These are phyloP conservation scores for Beauveria rudraprayagi DNA, from an alignment of 2,329 filamentous ascomycete genomes.

Conservation along the genomic window DNA sequence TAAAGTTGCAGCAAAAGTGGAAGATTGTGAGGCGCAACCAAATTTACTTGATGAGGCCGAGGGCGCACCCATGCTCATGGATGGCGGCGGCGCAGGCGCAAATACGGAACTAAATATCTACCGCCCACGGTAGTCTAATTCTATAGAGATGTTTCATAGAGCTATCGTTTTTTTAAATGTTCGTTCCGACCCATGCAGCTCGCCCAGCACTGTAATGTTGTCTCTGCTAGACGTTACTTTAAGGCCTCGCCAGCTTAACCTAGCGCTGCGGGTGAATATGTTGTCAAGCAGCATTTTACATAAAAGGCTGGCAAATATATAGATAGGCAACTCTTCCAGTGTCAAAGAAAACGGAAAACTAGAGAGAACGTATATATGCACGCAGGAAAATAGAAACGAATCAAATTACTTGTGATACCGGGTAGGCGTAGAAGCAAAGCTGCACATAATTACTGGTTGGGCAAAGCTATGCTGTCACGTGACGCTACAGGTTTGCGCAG, in stretches of 20 bases:
- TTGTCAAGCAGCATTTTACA: too few relatives aligned
- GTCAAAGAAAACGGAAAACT: too few relatives aligned
- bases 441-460: background rate
- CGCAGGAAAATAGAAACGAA: background rate
- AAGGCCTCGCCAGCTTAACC: too few relatives aligned
- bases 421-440: background rate
- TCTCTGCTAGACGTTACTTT: too few relatives aligned
- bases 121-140: background rate
- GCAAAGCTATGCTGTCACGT: slow-evolving; percentile 18
- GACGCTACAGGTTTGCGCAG: slow-evolving; percentile 18
- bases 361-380: too few relatives aligned
- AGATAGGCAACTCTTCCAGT: too few relatives aligned
- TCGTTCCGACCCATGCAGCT: background rate
- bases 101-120: slow-evolving; percentile 15
- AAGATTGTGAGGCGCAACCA: slow-evolving; percentile 28
- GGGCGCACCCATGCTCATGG: slow-evolving; percentile 32
- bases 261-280: too few relatives aligned
- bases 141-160: background rate
- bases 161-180: background rate
- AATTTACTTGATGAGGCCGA: slow-evolving; percentile 26
- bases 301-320: too few relatives aligned
- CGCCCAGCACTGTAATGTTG: too few relatives aligned
- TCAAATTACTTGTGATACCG: background rate
- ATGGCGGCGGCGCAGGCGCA: slow-evolving; percentile 19
- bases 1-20: slow-evolving; percentile 18